Evolutionary conservation across 371 early-diverging fungal genomes (phyloP), one percentile per base, ranked within the genome.

Genomic region (Smittium mucronatum): DNA sequence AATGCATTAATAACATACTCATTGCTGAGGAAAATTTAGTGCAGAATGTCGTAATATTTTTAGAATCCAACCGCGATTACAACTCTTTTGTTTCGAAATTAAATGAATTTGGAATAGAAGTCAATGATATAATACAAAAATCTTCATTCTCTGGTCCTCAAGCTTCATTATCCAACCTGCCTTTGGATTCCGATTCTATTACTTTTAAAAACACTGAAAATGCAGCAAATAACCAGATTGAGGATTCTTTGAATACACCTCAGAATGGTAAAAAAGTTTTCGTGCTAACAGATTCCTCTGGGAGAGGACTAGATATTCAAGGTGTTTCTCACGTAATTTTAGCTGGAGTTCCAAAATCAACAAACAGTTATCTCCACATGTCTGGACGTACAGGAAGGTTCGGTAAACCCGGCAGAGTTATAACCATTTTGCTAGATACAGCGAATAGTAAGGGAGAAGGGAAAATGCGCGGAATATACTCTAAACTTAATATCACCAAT

Each of bases 391-490:
- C 77, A 0, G 75, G 77, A 0, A 36, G 78, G 2, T 78, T 75
- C 47, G 75, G 75, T 0, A 70, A 74, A 5, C 0, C 58, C 0
- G 78, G 78, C 64, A 47, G 57, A 0, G 75, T 74, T 25, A 69
- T 78, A 1, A 64, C 78, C 11, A 73, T 78, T 1, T 70, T 77
- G 26, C 72, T 77, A 0, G 69, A 71, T 61, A 75, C 74, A 36
- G 26, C 32, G 1, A 31, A 66, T 17, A 73, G 71, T 30, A 71
- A 59, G 63, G 69, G 58, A n/a, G 77, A 78, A 70, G 73, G 77
- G 69, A 77, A 76, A 36, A 76, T 78, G 74, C 75, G 75, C 2
- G 78, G 73, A 8, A 70, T 78, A 11, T 77, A 70, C 67, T 30
- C 69, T 1, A 8, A 64, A 0, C 67, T 78, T 21, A 32, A 57